Evolutionary conservation across 169 alveolate species (phyloP).

Genomic region (Cryptosporidium tyzzeri): DNA sequence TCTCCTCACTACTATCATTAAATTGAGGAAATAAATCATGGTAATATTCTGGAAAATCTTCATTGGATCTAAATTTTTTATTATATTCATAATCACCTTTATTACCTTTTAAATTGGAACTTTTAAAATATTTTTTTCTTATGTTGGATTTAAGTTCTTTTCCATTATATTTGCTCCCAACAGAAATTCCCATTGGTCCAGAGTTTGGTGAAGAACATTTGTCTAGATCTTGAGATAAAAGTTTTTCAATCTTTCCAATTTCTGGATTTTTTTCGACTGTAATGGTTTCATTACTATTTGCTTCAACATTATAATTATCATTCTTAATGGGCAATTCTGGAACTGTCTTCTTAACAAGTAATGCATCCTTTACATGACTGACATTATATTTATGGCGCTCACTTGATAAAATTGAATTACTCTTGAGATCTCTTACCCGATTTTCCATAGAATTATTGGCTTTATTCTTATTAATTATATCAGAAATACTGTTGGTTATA

Average conservation of each 20-base stretch:
- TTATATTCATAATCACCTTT: constrained; percentile 11
- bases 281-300: not conserved
- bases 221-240: constrained; percentile 6
- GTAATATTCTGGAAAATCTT: constrained; percentile 1
- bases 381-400: constrained; percentile 10
- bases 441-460: not conserved
- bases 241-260: not conserved
- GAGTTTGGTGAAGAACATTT: not conserved
- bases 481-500: not conserved
- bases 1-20: not conserved
- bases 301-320: not conserved
- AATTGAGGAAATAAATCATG: not conserved
- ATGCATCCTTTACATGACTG: not conserved
- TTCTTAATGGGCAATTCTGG: not conserved
- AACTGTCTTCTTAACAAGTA: not conserved
- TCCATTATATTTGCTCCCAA: constrained; percentile 52
- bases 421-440: constrained; percentile 10
- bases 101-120: constrained; percentile 9
- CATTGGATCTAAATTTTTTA: constrained; percentile 58
- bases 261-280: not conserved
- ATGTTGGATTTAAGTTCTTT: constrained; percentile 39
- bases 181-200: constrained; percentile 10
- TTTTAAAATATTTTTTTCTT: constrained; percentile 11
- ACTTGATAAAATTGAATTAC: not conserved
- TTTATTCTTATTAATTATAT: not conserved